A percentile compares a stretch with the other conserved stretches of the same genome.
phyloP scores from a whole-genome alignment of 768 basidiomycete species.

The Rhizopogon salebrosus region DNA sequence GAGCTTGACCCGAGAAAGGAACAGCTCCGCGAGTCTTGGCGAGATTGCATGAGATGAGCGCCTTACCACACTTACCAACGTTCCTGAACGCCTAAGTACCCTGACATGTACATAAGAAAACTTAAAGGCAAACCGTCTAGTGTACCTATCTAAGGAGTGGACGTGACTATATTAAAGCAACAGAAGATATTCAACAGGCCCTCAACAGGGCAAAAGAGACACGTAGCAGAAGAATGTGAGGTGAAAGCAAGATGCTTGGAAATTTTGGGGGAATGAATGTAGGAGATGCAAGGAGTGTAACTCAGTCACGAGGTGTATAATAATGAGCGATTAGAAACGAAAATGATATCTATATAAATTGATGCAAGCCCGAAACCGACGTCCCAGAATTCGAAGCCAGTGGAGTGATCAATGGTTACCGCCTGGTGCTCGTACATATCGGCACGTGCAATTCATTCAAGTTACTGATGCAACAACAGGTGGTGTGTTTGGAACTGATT shows the following conservation, averaged over 20 bases:
- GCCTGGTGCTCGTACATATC: not conserved
- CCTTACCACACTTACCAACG: not conserved
- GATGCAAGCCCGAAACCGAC: too few species aligned
- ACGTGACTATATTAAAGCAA: not conserved
- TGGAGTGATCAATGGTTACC: not conserved
- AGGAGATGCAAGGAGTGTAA: not conserved
- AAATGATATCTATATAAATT: not conserved
- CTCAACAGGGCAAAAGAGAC: not conserved
- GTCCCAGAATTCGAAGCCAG: too few species aligned
- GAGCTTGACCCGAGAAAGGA: too few species aligned
- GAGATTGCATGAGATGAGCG: not conserved
- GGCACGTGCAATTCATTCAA: not conserved
- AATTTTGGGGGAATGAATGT: not conserved
- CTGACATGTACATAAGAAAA: not conserved
- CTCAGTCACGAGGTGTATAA: constrained; percentile 1
- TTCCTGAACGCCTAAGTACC: not conserved
- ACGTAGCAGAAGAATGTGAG: not conserved
- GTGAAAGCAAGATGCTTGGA: not conserved
- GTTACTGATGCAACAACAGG: not conserved
- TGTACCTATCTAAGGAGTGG: too few species aligned
- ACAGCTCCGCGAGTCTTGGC: not conserved
- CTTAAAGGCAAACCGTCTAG: not conserved
- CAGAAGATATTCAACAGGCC: not conserved
- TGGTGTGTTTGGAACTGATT: not conserved
- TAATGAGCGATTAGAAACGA: not conserved